Evolutionary conservation across 768 basidiomycete genomes (phyloP).

Genomic region (Mycena floridula): DNA sequence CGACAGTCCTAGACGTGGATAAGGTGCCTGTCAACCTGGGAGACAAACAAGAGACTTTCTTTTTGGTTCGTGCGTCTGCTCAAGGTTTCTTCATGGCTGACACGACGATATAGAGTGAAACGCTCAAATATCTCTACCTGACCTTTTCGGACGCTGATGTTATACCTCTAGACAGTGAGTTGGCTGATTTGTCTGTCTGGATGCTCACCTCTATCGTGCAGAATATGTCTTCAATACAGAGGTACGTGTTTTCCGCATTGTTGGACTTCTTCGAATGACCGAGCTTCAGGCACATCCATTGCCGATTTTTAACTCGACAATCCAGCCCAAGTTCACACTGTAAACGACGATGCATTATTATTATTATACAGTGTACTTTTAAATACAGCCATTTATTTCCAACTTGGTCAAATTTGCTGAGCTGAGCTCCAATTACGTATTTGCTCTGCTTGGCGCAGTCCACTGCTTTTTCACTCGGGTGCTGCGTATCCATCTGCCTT

Average conservation of each 20-base stretch:
- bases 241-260: constrained; percentile 27
- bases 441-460: no score
- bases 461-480: no score
- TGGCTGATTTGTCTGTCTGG: constrained; percentile 5
- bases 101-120: constrained; percentile 61
- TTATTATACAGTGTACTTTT: no score
- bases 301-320: constrained; percentile 53
- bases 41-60: constrained; percentile 80
- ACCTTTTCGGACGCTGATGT: constrained; percentile 58
- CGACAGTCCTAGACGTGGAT: constrained; percentile 61
- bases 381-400: no score
- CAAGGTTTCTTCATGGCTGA: no score
- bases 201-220: constrained; percentile 12
- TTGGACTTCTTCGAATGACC: neutral
- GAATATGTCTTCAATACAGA: constrained; percentile 80
- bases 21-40: constrained; percentile 36
- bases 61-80: constrained; percentile 41
- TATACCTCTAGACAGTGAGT: constrained; percentile 53
- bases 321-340: constrained; percentile 40
- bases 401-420: no score
- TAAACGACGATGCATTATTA: no score
- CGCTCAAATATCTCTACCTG: constrained; percentile 70
- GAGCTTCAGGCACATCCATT: constrained; percentile 55
- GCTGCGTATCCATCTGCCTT: no score
- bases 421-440: no score